Evolutionary conservation across 495 filamentous ascomycete species (phyloP).

Genomic region (Corynascus novoguineensis): DNA sequence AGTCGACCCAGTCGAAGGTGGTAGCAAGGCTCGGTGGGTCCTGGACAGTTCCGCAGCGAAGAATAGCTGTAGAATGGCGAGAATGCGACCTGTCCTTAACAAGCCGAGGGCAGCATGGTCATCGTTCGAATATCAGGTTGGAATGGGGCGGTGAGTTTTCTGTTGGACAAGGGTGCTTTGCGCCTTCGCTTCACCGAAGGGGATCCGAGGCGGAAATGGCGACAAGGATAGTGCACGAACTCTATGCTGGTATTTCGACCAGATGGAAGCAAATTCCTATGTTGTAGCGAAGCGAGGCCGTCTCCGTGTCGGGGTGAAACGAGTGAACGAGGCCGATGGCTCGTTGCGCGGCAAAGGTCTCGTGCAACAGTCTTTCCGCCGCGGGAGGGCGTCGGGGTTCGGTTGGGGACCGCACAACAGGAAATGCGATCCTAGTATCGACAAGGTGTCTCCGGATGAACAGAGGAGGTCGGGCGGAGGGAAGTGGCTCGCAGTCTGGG

Average conservation of each 20-base stretch:
- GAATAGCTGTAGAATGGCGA: constrained; percentile 3
- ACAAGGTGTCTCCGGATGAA: neutral
- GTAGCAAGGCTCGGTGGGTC: neutral
- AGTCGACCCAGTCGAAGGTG: neutral
- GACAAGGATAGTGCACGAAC: neutral
- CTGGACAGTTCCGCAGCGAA: neutral
- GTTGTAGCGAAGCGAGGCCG: neutral
- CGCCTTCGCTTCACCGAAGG: neutral
- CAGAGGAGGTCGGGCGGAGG: neutral
- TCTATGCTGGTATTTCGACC: neutral
- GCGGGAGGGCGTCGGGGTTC: neutral
- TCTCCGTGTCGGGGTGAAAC: neutral
- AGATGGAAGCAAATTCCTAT: neutral
- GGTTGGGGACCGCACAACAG: constrained; percentile 1
- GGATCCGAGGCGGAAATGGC: neutral
- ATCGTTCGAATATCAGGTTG: constrained; percentile 1
- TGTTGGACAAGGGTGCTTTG: neutral
- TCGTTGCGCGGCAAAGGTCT: constrained; percentile 12
- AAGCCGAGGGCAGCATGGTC: constrained; percentile 10
- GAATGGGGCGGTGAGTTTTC: constrained; percentile 5
- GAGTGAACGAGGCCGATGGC: constrained; percentile 10
- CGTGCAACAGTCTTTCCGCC: constrained; percentile 2
- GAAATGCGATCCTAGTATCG: constrained; percentile 1
- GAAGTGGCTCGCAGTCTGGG: constrained; percentile 8
- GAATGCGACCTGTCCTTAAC: constrained; percentile 8